These are phyloP conservation scores for Mucor plumbeus DNA, from an alignment of 371 early-diverging fungal genomes.

Conservation along the genomic window DNA sequence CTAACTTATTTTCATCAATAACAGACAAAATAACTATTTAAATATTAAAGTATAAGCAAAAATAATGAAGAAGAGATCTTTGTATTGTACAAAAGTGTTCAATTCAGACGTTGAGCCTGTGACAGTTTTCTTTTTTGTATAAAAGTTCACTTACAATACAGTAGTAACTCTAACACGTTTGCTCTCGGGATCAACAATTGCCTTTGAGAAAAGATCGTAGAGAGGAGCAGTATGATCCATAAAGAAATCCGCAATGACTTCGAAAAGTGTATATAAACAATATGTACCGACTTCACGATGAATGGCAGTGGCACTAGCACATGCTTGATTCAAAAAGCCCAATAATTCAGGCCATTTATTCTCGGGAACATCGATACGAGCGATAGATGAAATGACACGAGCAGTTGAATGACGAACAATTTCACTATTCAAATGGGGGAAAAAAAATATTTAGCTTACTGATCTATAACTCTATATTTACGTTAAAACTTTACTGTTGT, in stretches of 20 bases:
- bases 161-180: constrained; percentile 79
- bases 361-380: constrained; percentile 79
- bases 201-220: constrained; percentile 70
- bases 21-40: no score
- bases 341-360: constrained; percentile 82
- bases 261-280: constrained; percentile 83
- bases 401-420: constrained; percentile 81
- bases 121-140: no score
- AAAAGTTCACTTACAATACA: constrained; percentile 70
- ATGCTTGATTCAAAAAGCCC: constrained; percentile 78
- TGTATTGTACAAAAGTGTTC: not conserved
- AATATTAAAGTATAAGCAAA: no score
- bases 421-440: constrained; percentile 50
- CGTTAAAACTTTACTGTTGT: constrained; percentile 55
- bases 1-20: no score
- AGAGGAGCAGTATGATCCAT: constrained; percentile 68
- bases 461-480: not conserved
- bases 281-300: constrained; percentile 91
- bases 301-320: constrained; percentile 65
- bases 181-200: constrained; percentile 87
- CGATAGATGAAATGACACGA: constrained; percentile 87
- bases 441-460: not conserved
- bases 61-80: no score
- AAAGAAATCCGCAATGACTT: constrained; percentile 78
- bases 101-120: not conserved